Evolutionary conservation across 1,139 yeast genomes (phyloP).

Genomic region (Yamadazyma buinensis): DNA sequence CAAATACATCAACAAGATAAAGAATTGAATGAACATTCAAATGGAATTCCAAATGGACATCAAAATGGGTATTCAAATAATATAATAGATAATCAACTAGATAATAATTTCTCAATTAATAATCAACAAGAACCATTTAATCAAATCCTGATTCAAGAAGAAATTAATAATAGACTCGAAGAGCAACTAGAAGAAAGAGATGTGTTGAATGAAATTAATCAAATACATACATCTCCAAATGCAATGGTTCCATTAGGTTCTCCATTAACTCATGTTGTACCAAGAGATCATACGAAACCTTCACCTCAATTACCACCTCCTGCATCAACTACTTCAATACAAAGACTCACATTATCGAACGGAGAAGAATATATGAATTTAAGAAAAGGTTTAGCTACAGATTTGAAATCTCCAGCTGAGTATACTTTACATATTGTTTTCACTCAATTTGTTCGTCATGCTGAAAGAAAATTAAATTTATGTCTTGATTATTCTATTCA

Average conservation of each 20-base stretch:
- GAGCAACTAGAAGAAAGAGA: slow-evolving; percentile 3
- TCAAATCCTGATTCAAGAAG: neutral
- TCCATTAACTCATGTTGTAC: slow-evolving; percentile 18
- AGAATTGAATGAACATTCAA: neutral
- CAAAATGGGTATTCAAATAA: neutral
- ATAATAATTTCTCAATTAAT: no score
- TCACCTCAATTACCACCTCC: slow-evolving; percentile 38
- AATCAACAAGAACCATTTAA: neutral
- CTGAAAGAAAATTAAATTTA: slow-evolving; percentile 77
- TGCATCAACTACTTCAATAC: slow-evolving; percentile 18
- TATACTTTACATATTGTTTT: slow-evolving; percentile 91
- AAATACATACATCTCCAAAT: slow-evolving; percentile 9
- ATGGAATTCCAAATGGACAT: neutral
- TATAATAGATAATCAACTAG: neutral
- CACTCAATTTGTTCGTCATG: slow-evolving; percentile 91
- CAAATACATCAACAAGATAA: neutral
- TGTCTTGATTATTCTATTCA: slow-evolving; percentile 68
- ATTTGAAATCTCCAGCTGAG: slow-evolving; percentile 80
- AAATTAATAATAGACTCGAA: no score
- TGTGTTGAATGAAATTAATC: slow-evolving; percentile 6
- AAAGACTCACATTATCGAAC: slow-evolving; percentile 24
- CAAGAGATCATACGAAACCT: slow-evolving; percentile 20
- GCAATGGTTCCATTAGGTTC: slow-evolving; percentile 14
- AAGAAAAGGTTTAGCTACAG: slow-evolving; percentile 54
- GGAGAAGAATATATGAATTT: slow-evolving; percentile 33